Evolutionary conservation across 2,329 filamentous ascomycete genomes (phyloP).

Genomic region (Hypoxylon sp.): DNA sequence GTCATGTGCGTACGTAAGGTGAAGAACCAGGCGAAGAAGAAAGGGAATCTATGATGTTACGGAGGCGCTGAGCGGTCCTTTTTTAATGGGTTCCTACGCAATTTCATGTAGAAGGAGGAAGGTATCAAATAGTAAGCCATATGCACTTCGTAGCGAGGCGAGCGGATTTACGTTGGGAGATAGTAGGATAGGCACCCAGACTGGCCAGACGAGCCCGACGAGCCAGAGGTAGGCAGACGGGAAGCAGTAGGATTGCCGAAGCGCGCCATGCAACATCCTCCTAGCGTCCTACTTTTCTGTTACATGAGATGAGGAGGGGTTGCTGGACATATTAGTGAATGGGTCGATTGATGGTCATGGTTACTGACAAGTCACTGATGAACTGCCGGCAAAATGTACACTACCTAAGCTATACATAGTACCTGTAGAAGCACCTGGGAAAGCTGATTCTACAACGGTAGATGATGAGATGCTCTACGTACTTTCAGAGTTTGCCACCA

Average conservation of each 20-base stretch:
- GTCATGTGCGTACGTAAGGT: not conserved
- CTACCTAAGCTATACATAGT: constrained; percentile 29
- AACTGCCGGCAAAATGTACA: constrained; percentile 33
- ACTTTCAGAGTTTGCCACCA: constrained; percentile 12
- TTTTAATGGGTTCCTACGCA: not conserved
- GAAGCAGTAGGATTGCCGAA: constrained; percentile 30
- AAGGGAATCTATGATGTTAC: not conserved
- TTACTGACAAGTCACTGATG: constrained; percentile 27
- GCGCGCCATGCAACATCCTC: constrained; percentile 17
- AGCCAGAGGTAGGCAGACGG: too few relatives aligned
- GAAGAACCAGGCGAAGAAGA: not conserved
- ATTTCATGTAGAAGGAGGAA: not conserved
- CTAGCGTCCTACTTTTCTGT: constrained; percentile 17
- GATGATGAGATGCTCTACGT: not conserved
- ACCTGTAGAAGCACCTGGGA: constrained; percentile 7
- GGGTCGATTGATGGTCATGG: constrained; percentile 22
- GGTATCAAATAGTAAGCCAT: constrained; percentile 26
- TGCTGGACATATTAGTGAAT: constrained; percentile 15
- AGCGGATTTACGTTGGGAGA: too few relatives aligned
- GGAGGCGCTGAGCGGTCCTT: not conserved
- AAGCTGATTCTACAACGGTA: constrained; percentile 12
- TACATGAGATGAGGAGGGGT: constrained; percentile 33
- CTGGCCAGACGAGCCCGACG: too few relatives aligned
- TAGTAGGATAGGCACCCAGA: too few relatives aligned
- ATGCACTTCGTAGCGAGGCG: not conserved